These are phyloP conservation scores for Fraxinus quadrangulata DNA, from an alignment of 257 asterid species.

Conservation along the genomic window DNA sequence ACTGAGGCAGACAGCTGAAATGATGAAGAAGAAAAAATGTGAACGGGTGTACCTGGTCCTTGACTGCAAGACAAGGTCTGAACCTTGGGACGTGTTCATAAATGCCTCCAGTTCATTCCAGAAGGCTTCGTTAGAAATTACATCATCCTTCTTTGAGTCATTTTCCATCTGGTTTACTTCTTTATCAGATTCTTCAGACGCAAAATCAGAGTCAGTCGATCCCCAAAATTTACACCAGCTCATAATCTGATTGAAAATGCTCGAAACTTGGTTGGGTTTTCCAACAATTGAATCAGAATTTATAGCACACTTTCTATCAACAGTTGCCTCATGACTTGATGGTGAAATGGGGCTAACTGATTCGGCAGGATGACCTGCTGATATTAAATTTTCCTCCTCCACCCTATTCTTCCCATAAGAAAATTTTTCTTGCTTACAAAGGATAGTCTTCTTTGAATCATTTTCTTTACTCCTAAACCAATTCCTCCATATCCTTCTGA, in stretches of 20 bases:
- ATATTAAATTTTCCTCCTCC: conserved; percentile 28
- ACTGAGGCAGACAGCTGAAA: not conserved
- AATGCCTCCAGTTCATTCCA: conserved; percentile 70
- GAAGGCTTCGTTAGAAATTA: conserved; percentile 55
- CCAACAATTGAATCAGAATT: conserved; percentile 29
- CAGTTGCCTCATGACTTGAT: conserved; percentile 38
- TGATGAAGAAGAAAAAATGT: conserved; percentile 16
- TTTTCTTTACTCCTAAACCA: conserved; percentile 49
- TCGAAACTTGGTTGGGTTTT: conserved; percentile 28
- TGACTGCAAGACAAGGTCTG: conserved; percentile 50
- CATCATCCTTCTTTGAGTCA: conserved; percentile 29
- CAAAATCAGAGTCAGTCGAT: conserved; percentile 27
- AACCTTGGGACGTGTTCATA: conserved; percentile 49
- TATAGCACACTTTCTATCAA: conserved; percentile 23
- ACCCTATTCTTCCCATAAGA: conserved; percentile 29
- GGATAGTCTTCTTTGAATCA: conserved; percentile 18
- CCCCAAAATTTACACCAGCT: conserved; percentile 51
- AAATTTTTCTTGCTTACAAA: conserved; percentile 10
- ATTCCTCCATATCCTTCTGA: conserved; percentile 50
- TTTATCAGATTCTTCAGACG: conserved; percentile 32
- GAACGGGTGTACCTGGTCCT: conserved; percentile 55
- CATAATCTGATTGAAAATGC: conserved; percentile 31
- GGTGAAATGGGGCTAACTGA: conserved; percentile 37
- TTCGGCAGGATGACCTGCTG: conserved; percentile 27
- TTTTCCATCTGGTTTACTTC: conserved; percentile 25